A percentile compares a stretch with the other conserved stretches of the same genome.
Conservation (phyloP, 1,139 yeast species). For the Candida sojae region DNA sequence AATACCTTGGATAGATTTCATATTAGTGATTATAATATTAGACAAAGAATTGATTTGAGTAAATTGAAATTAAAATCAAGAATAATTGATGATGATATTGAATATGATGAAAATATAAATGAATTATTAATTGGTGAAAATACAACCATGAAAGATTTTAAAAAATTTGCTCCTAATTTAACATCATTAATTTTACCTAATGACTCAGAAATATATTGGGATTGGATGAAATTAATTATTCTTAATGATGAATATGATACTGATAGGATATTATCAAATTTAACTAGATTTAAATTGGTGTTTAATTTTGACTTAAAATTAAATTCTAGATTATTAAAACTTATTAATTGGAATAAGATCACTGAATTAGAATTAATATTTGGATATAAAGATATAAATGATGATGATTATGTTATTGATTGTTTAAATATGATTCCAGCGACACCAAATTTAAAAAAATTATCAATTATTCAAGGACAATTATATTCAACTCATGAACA, state of each 20-base stretch:
- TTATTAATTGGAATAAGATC: constrained; percentile 20
- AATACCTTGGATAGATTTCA: constrained; percentile 15
- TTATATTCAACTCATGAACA: constrained; percentile 37
- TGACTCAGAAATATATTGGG: constrained; percentile 18
- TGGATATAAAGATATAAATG: constrained; percentile 36
- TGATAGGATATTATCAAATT: constrained; percentile 5
- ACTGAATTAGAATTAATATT: constrained; percentile 26
- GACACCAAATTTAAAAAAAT: constrained; percentile 25
- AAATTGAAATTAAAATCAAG: constrained; percentile 12
- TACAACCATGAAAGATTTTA: constrained; percentile 1
- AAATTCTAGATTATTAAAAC: constrained; percentile 8
- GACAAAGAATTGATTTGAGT: constrained; percentile 13
- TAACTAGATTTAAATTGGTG: constrained; percentile 20
- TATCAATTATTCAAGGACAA: constrained; percentile 51
- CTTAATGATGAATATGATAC: constrained; percentile 4
- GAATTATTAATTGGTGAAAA: constrained; percentile 15
- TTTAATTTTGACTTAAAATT: constrained; percentile 13
- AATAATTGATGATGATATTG: constrained; percentile 14
- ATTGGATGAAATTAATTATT: constrained; percentile 14
- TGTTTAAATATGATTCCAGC: constrained; percentile 29
- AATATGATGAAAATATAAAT: constrained; percentile 4
- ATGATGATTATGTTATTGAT: constrained; percentile 40
- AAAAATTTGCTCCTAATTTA: constrained; percentile 2
- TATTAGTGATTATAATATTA: constrained; percentile 17
- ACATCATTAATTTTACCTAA: constrained; percentile 19